Evolutionary conservation across 169 alveolate species (phyloP).

Genomic region (Perkinsus olseni): DNA sequence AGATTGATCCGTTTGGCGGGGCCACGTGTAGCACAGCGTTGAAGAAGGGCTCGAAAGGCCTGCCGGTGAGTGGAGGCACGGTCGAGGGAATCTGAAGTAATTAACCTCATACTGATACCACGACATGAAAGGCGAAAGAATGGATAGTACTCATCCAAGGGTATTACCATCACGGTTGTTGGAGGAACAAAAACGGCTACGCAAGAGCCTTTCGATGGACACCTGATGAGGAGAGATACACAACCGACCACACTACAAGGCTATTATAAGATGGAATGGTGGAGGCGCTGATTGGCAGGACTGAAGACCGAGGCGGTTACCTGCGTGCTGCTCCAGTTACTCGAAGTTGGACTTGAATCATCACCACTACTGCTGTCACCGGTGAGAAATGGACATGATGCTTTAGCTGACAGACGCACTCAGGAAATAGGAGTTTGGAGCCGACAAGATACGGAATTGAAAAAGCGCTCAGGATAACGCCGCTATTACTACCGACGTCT

Average conservation of each 20-base stretch:
- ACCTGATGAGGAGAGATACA: neutral
- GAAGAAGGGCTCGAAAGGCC: neutral
- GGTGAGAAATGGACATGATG: neutral
- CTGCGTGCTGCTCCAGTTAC: neutral
- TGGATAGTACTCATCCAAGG: no score
- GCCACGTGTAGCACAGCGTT: neutral
- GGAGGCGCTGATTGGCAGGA: no score
- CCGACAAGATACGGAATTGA: no score
- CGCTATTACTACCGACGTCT: no score
- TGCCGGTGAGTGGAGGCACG: neutral
- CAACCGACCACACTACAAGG: no score
- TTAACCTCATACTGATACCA: no score
- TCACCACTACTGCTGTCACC: neutral
- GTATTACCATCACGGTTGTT: neutral
- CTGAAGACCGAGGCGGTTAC: no score
- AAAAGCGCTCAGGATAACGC: no score
- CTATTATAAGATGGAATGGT: neutral
- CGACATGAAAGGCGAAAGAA: no score
- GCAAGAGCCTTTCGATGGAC: neutral
- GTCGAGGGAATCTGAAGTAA: neutral
- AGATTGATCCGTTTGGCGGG: neutral
- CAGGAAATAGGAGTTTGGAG: no score
- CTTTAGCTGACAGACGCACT: neutral
- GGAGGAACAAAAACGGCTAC: neutral
- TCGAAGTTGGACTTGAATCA: neutral